phyloP scores from a whole-genome alignment of 805 yeast species.

The Saccharomycopsis guyanensis region DNA sequence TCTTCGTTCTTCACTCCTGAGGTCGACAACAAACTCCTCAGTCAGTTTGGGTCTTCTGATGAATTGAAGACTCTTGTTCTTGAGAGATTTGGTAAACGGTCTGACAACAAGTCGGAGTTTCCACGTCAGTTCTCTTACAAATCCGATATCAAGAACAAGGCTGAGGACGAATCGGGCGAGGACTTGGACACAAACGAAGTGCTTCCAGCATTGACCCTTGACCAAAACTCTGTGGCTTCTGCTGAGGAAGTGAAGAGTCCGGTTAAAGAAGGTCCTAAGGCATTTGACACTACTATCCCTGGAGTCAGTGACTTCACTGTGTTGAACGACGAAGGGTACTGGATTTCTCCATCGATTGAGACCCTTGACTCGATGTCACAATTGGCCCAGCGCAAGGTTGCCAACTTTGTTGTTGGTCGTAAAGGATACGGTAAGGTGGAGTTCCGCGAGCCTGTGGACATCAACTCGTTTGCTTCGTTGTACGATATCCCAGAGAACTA shows the following conservation, averaged over 20 bases:
- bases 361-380: slow-evolving; percentile 53
- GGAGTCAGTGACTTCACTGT: slow-evolving; percentile 34
- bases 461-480: slow-evolving; percentile 55
- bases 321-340: slow-evolving; percentile 67
- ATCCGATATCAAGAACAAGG: not conserved
- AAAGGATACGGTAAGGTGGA: slow-evolving; percentile 68
- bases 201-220: not conserved
- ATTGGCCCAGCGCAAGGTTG: slow-evolving; percentile 55
- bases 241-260: not conserved
- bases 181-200: not conserved
- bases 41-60: slow-evolving; percentile 15
- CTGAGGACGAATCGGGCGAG: not conserved
- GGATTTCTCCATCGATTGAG: slow-evolving; percentile 72
- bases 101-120: not conserved
- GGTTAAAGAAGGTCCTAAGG: not conserved
- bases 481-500: slow-evolving; percentile 60
- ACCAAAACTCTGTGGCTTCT: not conserved
- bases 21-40: slow-evolving; percentile 24
- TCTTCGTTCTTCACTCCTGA: slow-evolving; percentile 21
- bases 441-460: slow-evolving; percentile 76
- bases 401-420: slow-evolving; percentile 70
- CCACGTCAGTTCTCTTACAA: slow-evolving; percentile 5
- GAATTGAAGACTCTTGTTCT: slow-evolving; percentile 17
- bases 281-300: slow-evolving; percentile 19
- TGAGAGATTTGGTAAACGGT: slow-evolving; percentile 9